A percentile compares a stretch with the other conserved stretches of the same genome.
Conservation (phyloP, 1,139 yeast genomes). For the Candida sojae region DNA sequence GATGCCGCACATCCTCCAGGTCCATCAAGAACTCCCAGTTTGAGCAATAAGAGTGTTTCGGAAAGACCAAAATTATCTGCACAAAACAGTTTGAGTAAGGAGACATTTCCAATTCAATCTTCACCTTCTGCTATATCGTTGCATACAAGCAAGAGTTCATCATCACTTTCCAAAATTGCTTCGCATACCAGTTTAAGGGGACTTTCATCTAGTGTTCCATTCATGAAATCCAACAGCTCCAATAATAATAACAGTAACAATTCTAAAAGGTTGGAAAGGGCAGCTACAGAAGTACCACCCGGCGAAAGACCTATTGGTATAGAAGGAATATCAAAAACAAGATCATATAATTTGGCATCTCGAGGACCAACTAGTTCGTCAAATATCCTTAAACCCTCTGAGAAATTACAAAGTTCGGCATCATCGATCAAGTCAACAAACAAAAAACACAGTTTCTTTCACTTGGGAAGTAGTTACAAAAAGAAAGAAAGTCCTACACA, state of each 20-base stretch:
- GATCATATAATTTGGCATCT: conserved; percentile 12
- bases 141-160: conserved; percentile 4
- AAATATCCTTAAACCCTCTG: conserved; percentile 12
- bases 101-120: not conserved
- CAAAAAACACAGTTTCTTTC: conserved; percentile 29
- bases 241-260: conserved; percentile 26
- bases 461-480: conserved; percentile 19
- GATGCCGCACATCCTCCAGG: not conserved
- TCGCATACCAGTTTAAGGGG: conserved; percentile 29
- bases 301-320: conserved; percentile 21
- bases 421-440: conserved; percentile 14
- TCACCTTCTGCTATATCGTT: conserved; percentile 9
- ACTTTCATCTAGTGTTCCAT: conserved; percentile 29
- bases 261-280: conserved; percentile 21
- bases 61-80: not conserved
- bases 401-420: conserved; percentile 14
- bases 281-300: conserved; percentile 23
- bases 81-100: not conserved
- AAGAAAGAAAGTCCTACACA: conserved; percentile 9
- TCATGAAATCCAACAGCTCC: conserved; percentile 15
- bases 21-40: not conserved
- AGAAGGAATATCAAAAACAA: conserved; percentile 9
- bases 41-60: not conserved
- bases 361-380: conserved; percentile 12
- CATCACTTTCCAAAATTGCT: conserved; percentile 22